Percentiles rank a stretch among this genome's conserved stretches.
phyloP scores from a whole-genome alignment of 345 rosid genomes.

The Corymbia maculata region DNA sequence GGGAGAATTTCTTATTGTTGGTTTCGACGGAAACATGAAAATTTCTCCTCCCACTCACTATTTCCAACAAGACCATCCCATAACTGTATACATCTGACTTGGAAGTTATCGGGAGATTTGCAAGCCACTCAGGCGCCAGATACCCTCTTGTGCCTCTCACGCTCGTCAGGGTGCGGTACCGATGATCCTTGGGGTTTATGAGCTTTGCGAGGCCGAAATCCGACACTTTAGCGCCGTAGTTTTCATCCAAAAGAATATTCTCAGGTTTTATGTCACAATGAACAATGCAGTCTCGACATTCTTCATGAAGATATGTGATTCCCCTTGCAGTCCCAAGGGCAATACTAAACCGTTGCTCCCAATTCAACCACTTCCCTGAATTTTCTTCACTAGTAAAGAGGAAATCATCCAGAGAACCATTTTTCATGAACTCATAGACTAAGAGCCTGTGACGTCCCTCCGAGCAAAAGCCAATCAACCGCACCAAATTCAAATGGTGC shows the following conservation, averaged over 20 bases:
- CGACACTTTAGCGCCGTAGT: slow-evolving; percentile 39
- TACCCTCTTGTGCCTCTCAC: slow-evolving; percentile 61
- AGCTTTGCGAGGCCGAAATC: slow-evolving; percentile 60
- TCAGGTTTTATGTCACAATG: slow-evolving; percentile 55
- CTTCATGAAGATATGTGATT: slow-evolving; percentile 60
- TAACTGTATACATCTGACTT: slow-evolving; percentile 61
- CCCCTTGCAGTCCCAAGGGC: slow-evolving; percentile 56
- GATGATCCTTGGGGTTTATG: slow-evolving; percentile 34
- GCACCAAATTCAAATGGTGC: slow-evolving; percentile 59
- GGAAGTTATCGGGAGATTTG: slow-evolving; percentile 41
- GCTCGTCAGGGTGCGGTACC: slow-evolving; percentile 25
- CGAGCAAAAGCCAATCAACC: slow-evolving; percentile 54
- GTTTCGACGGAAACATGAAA: slow-evolving; percentile 24
- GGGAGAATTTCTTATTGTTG: slow-evolving; percentile 29
- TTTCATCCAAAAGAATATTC: slow-evolving; percentile 46
- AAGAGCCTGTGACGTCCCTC: slow-evolving; percentile 55
- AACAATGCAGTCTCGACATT: slow-evolving; percentile 49
- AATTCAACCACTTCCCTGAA: slow-evolving; percentile 24
- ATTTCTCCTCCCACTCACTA: slow-evolving; percentile 49
- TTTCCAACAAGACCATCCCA: slow-evolving; percentile 54
- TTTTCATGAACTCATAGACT: slow-evolving; percentile 59
- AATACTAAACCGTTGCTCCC: slow-evolving; percentile 47
- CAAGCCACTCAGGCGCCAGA: slow-evolving; percentile 56
- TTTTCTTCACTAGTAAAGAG: slow-evolving; percentile 14
- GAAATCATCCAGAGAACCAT: slow-evolving; percentile 56